Percentiles rank a stretch among this genome's conserved stretches.
Conservation (phyloP, 1,139 yeast species). For the Taphrina sp. region DNA sequence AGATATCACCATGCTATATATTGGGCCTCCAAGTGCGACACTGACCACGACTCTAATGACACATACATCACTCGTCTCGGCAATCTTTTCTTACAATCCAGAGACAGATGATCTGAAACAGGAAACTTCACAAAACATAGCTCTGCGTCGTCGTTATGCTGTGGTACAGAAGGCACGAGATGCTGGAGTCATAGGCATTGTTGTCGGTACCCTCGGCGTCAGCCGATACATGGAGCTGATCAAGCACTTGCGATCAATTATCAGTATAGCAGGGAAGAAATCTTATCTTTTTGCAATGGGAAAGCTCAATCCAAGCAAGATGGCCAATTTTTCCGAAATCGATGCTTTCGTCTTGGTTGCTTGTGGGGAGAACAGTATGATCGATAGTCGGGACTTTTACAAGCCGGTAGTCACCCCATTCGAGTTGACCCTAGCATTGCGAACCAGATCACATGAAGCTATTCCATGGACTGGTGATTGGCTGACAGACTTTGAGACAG, state of each 20-base stretch:
- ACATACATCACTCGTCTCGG: conserved; percentile 28
- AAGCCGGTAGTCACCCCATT: conserved; percentile 93
- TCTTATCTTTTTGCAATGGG: conserved; percentile 95
- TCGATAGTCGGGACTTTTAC: conserved; percentile 60
- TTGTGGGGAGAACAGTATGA: conserved; percentile 90
- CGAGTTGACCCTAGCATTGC: conserved; percentile 77
- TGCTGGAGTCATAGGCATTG: conserved; percentile 86
- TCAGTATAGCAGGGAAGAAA: conserved; percentile 77
- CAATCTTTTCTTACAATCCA: conserved; percentile 33
- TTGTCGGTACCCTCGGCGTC: conserved; percentile 77
- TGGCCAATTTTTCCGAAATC: conserved; percentile 88
- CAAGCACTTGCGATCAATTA: conserved; percentile 48
- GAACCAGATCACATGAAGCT: conserved; percentile 52
- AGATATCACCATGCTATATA: conserved; percentile 61
- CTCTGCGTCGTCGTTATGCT: conserved; percentile 73
- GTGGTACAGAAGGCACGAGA: conserved; percentile 85
- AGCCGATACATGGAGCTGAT: conserved; percentile 38
- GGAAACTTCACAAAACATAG: conserved; percentile 25
- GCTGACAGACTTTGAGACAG: conserved; percentile 72
- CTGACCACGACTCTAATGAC: conserved; percentile 44
- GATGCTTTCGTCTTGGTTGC: conserved; percentile 95
- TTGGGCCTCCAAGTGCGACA: conserved; percentile 75
- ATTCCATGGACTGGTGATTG: conserved; percentile 85
- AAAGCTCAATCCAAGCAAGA: conserved; percentile 94
- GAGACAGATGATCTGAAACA: not conserved